These are phyloP conservation scores for Teunomyces stri DNA, from an alignment of 805 yeast species.

Conservation along the genomic window DNA sequence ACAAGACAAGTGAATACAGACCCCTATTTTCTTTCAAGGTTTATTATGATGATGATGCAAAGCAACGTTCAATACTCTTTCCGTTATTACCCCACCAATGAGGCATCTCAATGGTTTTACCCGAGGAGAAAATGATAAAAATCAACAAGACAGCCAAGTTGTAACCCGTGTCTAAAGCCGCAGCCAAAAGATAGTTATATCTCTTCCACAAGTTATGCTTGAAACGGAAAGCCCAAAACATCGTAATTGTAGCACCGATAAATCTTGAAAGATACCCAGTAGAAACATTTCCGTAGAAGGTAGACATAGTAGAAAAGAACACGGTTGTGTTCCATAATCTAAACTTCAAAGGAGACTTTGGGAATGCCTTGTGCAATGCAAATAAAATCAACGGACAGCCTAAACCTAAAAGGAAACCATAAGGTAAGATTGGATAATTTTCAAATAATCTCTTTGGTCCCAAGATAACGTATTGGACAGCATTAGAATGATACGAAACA, in stretches of 20 bases:
- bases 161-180: conserved; percentile 52
- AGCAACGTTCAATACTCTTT: conserved; percentile 44
- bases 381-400: conserved; percentile 36
- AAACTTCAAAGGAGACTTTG: conserved; percentile 23
- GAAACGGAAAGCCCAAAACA: conserved; percentile 44
- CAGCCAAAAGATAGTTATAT: conserved; percentile 49
- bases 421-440: conserved; percentile 43
- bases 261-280: conserved; percentile 49
- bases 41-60: conserved; percentile 24
- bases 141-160: conserved; percentile 41
- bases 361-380: conserved; percentile 25
- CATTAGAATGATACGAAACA: conserved; percentile 42
- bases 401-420: conserved; percentile 43
- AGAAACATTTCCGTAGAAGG: conserved; percentile 48
- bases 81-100: conserved; percentile 52
- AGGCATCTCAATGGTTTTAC: conserved; percentile 28
- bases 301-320: conserved; percentile 46
- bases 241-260: conserved; percentile 45
- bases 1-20: not conserved
- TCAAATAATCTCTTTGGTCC: conserved; percentile 45
- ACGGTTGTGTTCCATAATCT: conserved; percentile 48
- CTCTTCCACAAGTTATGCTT: conserved; percentile 39
- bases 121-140: conserved; percentile 33
- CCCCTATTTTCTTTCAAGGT: not conserved
- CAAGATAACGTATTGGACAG: conserved; percentile 48